Conservation (phyloP, 75 land plant species). For the Cryptomeria japonica region DNA sequence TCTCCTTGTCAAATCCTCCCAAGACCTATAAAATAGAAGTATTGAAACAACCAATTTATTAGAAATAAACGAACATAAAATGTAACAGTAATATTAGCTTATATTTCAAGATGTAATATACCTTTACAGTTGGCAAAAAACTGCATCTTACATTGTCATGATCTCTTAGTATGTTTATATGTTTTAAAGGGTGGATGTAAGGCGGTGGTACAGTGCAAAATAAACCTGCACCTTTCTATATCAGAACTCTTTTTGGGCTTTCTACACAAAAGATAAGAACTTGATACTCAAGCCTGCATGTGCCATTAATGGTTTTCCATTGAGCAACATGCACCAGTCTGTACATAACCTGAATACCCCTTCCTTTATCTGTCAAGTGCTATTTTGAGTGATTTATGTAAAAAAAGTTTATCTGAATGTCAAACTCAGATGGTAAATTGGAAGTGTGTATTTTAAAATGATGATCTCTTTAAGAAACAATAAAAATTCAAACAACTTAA, state of each 20-base stretch:
- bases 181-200: not conserved
- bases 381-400: not conserved
- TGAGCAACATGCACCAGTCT: not conserved
- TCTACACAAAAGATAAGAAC: not conserved
- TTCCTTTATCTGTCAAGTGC: not conserved
- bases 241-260: not conserved
- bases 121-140: not conserved
- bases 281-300: not conserved
- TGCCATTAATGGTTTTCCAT: not conserved
- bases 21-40: constrained; percentile 57
- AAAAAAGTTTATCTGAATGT: not conserved
- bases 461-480: not conserved
- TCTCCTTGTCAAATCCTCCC: constrained; percentile 80
- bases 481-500: not conserved
- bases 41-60: not conserved
- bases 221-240: not conserved
- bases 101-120: not conserved
- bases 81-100: not conserved
- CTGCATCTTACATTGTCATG: not conserved
- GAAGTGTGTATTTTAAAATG: not conserved
- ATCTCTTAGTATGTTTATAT: not conserved
- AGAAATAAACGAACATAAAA: not conserved
- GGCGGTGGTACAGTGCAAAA: not conserved
- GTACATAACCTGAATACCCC: not conserved
- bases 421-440: not conserved